These are phyloP conservation scores for Wallacemonas sp. DNA, from an alignment of 208 protist species.

Conservation along the genomic window DNA sequence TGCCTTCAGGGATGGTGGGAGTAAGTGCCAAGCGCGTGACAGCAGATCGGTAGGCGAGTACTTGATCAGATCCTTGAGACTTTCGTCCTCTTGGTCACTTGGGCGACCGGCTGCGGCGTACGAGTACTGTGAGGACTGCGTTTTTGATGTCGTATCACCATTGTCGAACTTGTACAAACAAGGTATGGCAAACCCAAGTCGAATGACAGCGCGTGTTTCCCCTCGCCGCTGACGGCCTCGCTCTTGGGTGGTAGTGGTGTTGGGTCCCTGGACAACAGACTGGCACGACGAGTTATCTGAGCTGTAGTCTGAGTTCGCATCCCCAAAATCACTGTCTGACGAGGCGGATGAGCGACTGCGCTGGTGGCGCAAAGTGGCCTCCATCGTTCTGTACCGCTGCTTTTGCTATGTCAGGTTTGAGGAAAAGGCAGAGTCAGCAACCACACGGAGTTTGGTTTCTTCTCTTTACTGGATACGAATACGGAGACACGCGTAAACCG, in stretches of 20 bases:
- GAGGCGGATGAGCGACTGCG: background rate
- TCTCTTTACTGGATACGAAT: background rate
- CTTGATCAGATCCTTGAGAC: constrained; percentile 37
- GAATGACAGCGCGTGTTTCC: background rate
- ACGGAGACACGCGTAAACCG: too few species aligned
- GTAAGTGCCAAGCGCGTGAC: constrained; percentile 44
- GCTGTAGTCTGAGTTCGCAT: constrained; percentile 31
- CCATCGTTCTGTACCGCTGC: background rate
- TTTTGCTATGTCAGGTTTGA: background rate
- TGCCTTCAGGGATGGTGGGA: constrained; percentile 24
- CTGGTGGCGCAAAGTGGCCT: background rate
- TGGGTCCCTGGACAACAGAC: background rate
- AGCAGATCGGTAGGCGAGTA: constrained; percentile 44
- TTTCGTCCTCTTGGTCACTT: constrained; percentile 10
- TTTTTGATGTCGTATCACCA: background rate
- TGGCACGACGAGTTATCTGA: constrained; percentile 26
- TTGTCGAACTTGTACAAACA: constrained; percentile 20
- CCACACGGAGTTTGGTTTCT: background rate
- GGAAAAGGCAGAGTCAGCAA: too few species aligned
- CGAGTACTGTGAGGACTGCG: background rate
- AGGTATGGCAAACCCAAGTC: constrained; percentile 1
- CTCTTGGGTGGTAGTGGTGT: background rate
- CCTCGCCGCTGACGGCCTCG: background rate
- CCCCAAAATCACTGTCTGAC: background rate
- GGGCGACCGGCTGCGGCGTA: constrained; percentile 1